Percentiles rank a stretch among this genome's conserved stretches.
Conservation (phyloP, 257 asterid genomes). For the Euphrasia confusa region DNA sequence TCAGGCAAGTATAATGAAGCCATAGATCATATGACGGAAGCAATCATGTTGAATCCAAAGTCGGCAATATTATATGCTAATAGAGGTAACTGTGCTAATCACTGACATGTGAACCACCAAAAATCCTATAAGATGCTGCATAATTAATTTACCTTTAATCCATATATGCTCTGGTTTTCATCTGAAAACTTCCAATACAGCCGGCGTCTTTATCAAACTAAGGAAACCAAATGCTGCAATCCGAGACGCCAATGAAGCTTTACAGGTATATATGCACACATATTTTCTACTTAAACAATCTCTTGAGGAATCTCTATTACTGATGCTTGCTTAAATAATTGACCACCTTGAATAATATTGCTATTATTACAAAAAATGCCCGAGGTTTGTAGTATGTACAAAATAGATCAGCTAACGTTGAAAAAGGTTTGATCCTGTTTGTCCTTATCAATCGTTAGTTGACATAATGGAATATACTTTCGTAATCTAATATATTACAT, state of each 20-base stretch:
- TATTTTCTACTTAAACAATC: slow-evolving; percentile 5
- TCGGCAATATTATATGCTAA: slow-evolving; percentile 62
- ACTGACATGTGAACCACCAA: neutral
- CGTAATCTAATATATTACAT: no score
- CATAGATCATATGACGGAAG: slow-evolving; percentile 50
- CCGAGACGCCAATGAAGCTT: slow-evolving; percentile 76
- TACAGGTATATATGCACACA: slow-evolving; percentile 37
- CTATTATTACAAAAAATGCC: neutral
- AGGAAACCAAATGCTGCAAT: slow-evolving; percentile 81
- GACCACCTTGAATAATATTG: slow-evolving; percentile 7
- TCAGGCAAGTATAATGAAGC: slow-evolving; percentile 61
- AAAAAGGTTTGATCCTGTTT: no score
- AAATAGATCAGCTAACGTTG: neutral
- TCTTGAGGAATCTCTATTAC: slow-evolving; percentile 8
- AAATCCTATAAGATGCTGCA: neutral
- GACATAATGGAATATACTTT: no score
- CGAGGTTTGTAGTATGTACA: neutral
- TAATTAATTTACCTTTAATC: slow-evolving; percentile 2
- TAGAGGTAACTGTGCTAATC: slow-evolving; percentile 39
- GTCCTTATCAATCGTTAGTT: no score
- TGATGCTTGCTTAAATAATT: neutral
- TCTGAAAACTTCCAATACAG: slow-evolving; percentile 34
- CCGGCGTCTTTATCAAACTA: slow-evolving; percentile 49
- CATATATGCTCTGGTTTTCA: slow-evolving; percentile 7
- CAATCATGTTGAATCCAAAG: slow-evolving; percentile 56